Percentiles rank a stretch among this genome's conserved stretches.
phyloP scores from a whole-genome alignment of 495 filamentous ascomycete genomes.

The Xeromyces bisporus region DNA sequence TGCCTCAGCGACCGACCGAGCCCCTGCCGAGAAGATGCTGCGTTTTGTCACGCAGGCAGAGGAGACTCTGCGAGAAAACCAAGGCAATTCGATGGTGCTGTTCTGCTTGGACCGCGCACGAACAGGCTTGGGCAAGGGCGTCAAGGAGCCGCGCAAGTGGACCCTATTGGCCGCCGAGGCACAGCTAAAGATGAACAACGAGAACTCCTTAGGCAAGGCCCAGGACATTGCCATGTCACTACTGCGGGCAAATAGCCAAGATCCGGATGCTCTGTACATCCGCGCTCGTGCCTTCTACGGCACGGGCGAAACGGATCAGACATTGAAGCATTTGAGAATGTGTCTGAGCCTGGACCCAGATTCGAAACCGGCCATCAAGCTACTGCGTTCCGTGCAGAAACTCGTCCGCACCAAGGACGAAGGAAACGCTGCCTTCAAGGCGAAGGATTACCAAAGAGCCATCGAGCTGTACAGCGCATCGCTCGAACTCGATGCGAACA shows the following conservation, averaged over 20 bases:
- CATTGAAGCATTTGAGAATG: conserved; percentile 79
- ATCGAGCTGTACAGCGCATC: conserved; percentile 72
- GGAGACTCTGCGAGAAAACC: conserved; percentile 52
- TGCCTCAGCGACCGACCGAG: conserved; percentile 66
- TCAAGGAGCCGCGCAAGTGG: conserved; percentile 78
- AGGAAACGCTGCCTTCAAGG: conserved; percentile 81
- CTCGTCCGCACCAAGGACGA: conserved; percentile 89
- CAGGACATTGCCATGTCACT: conserved; percentile 82
- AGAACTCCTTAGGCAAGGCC: conserved; percentile 75
- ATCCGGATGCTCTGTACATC: conserved; percentile 85
- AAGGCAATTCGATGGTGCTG: conserved; percentile 71
- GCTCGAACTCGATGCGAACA: conserved; percentile 70
- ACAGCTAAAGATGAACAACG: conserved; percentile 82
- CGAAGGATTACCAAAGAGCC: conserved; percentile 57
- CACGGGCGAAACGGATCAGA: conserved; percentile 87
- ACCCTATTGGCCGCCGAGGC: conserved; percentile 82
- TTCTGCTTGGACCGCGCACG: conserved; percentile 85
- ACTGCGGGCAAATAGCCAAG: conserved; percentile 68
- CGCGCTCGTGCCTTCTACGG: conserved; percentile 77
- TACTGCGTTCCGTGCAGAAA: conserved; percentile 71
- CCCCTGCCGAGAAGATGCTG: conserved; percentile 65
- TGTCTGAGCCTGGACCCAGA: conserved; percentile 86
- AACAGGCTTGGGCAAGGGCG: conserved; percentile 51
- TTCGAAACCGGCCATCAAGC: conserved; percentile 66
- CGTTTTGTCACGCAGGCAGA: conserved; percentile 68